A percentile compares a stretch with the other conserved stretches of the same genome.
These are phyloP conservation scores for Ceriops zippeliana DNA, from an alignment of 345 rosid genomes.

Conservation along the genomic window DNA sequence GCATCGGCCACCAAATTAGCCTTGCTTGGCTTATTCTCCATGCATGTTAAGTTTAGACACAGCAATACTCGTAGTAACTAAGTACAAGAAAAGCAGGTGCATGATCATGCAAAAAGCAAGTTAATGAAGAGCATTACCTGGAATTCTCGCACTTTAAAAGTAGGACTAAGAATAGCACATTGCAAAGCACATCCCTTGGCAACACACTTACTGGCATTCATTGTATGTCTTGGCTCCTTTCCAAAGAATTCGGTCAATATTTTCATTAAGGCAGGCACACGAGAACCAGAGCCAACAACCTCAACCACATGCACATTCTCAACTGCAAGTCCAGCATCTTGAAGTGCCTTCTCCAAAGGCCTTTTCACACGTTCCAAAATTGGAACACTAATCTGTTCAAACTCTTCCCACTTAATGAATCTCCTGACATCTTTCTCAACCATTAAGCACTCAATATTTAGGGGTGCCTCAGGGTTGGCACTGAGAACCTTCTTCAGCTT, in stretches of 20 bases:
- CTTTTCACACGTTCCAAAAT: slow-evolving; percentile 43
- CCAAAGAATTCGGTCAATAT: slow-evolving; percentile 42
- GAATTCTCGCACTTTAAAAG: slow-evolving; percentile 83
- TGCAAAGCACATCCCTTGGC: slow-evolving; percentile 73
- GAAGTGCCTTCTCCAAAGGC: slow-evolving; percentile 56
- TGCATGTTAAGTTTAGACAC: no score
- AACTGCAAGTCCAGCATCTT: slow-evolving; percentile 46
- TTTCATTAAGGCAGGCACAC: slow-evolving; percentile 56
- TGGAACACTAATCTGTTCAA: slow-evolving; percentile 28
- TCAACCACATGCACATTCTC: slow-evolving; percentile 56
- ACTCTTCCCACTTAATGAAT: slow-evolving; percentile 61
- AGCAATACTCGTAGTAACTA: neutral
- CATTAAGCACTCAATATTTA: slow-evolving; percentile 66
- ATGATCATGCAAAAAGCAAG: neutral
- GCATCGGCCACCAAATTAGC: no score
- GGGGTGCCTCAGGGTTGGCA: slow-evolving; percentile 64
- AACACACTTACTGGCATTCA: slow-evolving; percentile 68
- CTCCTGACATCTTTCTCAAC: slow-evolving; percentile 68
- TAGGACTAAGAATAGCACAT: slow-evolving; percentile 75
- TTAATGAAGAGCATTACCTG: slow-evolving; percentile 42
- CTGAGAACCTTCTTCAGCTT: slow-evolving; percentile 67
- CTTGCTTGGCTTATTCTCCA: no score
- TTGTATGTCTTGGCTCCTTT: slow-evolving; percentile 57
- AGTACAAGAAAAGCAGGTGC: neutral
- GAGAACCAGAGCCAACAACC: slow-evolving; percentile 70